Conservation (phyloP, 805 yeast species). For the Sungouiozyma intestinalis region DNA sequence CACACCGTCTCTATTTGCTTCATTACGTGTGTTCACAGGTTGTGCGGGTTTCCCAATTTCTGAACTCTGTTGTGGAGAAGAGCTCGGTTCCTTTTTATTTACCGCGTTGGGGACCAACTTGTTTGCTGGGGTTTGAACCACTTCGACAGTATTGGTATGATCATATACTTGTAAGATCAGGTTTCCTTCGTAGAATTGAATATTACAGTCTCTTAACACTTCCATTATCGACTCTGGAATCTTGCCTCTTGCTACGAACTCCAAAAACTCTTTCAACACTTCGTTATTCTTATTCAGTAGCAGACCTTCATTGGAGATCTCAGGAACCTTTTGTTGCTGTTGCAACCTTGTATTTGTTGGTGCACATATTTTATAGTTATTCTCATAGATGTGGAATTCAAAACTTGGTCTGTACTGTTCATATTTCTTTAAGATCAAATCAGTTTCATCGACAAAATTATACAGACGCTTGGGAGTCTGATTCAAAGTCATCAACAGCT, state of each 20-base stretch:
- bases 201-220: slow-evolving; percentile 76
- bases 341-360: slow-evolving; percentile 35
- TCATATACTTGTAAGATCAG: slow-evolving; percentile 78
- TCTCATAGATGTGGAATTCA: slow-evolving; percentile 83
- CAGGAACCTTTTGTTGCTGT: slow-evolving; percentile 29
- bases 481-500: slow-evolving; percentile 24
- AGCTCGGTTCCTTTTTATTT: neutral
- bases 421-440: slow-evolving; percentile 65
- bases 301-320: slow-evolving; percentile 48
- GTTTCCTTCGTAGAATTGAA: slow-evolving; percentile 83
- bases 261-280: slow-evolving; percentile 66
- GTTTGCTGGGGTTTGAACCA: slow-evolving; percentile 7
- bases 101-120: neutral
- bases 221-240: slow-evolving; percentile 88
- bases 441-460: slow-evolving; percentile 60
- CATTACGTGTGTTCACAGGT: neutral
- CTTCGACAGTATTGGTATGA: slow-evolving; percentile 47
- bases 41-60: slow-evolving; percentile 1
- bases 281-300: slow-evolving; percentile 67
- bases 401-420: slow-evolving; percentile 69
- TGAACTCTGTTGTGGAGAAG: neutral
- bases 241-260: slow-evolving; percentile 67
- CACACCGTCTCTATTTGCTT: neutral
- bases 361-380: slow-evolving; percentile 83
- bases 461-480: slow-evolving; percentile 37